phyloP scores from a whole-genome alignment of 2,329 filamentous ascomycete genomes.

The Trichoderma cornu-damae region DNA sequence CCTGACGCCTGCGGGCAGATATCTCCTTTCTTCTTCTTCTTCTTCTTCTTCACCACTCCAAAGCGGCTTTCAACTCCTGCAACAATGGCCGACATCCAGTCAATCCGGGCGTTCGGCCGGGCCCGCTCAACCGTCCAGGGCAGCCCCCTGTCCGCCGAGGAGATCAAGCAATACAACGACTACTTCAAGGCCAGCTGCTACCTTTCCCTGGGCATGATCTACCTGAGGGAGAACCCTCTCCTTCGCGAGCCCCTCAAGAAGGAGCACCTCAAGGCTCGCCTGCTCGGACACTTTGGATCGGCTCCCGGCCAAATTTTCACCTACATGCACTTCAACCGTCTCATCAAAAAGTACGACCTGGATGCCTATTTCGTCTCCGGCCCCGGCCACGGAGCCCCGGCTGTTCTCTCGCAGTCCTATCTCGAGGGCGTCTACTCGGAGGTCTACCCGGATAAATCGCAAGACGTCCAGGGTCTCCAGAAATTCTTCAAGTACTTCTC shows the following conservation, averaged over 20 bases:
- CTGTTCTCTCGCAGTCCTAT: slow-evolving; percentile 69
- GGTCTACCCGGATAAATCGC: slow-evolving; percentile 68
- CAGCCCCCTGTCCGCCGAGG: slow-evolving; percentile 58
- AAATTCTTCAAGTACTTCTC: slow-evolving; percentile 80
- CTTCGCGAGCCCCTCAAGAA: slow-evolving; percentile 62
- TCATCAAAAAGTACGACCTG: slow-evolving; percentile 75
- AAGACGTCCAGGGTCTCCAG: slow-evolving; percentile 63
- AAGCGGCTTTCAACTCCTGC: slow-evolving; percentile 12
- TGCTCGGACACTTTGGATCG: slow-evolving; percentile 74
- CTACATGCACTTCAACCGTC: slow-evolving; percentile 75
- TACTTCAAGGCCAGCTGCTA: slow-evolving; percentile 73
- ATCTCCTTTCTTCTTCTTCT: slow-evolving; percentile 3
- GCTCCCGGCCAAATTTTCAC: slow-evolving; percentile 78
- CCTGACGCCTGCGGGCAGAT: slow-evolving; percentile 2
- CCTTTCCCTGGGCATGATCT: slow-evolving; percentile 74
- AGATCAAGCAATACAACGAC: slow-evolving; percentile 63
- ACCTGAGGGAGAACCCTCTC: slow-evolving; percentile 67
- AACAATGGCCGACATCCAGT: slow-evolving; percentile 43
- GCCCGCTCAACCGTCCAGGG: slow-evolving; percentile 61
- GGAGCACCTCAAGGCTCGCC: slow-evolving; percentile 67
- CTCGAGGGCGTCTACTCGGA: slow-evolving; percentile 74
- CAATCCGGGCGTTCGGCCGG: slow-evolving; percentile 59
- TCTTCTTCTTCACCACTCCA: no score
- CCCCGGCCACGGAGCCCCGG: slow-evolving; percentile 72
- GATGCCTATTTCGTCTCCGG: slow-evolving; percentile 70